A percentile compares a stretch with the other conserved stretches of the same genome.
These are phyloP conservation scores for Suzukiozyma palmioleophila DNA, from an alignment of 1,139 yeast genomes.

Conservation along the genomic window DNA sequence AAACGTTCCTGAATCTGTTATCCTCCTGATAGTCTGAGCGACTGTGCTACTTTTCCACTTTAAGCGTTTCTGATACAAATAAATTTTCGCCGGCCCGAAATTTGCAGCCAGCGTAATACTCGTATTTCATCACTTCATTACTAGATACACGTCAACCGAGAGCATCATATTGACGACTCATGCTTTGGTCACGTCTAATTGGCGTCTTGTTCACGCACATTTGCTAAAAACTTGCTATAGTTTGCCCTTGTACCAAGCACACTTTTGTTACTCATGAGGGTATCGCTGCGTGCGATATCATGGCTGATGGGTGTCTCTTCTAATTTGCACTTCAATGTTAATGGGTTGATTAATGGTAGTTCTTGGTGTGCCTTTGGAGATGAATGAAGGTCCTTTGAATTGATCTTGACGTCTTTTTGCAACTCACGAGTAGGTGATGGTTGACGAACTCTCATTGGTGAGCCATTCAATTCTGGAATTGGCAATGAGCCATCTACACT, in stretches of 20 bases:
- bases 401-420: background rate
- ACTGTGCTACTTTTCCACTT: no score
- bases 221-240: slow-evolving; percentile 35
- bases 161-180: no score
- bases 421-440: slow-evolving; percentile 2
- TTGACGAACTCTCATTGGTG: background rate
- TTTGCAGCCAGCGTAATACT: no score
- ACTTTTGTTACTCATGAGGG: slow-evolving; percentile 29
- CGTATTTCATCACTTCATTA: no score
- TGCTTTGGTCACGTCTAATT: slow-evolving; percentile 50
- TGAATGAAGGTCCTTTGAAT: slow-evolving; percentile 8
- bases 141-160: no score
- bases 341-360: slow-evolving; percentile 31
- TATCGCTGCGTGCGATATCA: slow-evolving; percentile 13
- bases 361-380: slow-evolving; percentile 17
- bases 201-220: slow-evolving; percentile 18
- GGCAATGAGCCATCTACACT: slow-evolving; percentile 2
- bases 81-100: no score
- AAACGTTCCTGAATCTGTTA: no score
- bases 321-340: slow-evolving; percentile 2
- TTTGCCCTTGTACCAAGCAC: slow-evolving; percentile 40
- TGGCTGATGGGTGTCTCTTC: slow-evolving; percentile 7
- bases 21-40: no score
- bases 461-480: background rate
- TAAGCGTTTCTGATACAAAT: no score